Evolutionary conservation across 768 basidiomycete genomes (phyloP), one percentile per base, ranked within the genome.

Genomic region (Postia placenta): DNA sequence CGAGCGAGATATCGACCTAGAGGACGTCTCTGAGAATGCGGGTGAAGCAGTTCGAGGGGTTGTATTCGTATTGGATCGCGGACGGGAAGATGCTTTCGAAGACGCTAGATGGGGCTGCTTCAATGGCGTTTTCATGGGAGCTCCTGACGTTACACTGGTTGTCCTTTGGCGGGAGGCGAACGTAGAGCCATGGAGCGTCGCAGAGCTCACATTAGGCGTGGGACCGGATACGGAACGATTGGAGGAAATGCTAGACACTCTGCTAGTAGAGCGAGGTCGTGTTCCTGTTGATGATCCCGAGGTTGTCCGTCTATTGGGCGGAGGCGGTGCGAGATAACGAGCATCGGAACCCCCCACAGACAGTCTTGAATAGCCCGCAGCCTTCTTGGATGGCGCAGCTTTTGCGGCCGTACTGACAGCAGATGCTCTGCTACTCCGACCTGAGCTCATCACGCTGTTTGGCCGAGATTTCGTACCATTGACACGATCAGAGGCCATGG

Each of bases 131-230:
- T 61, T 60, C 7, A 69, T 62, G 38, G 70, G 27, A n/a, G 65
- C 39, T 22, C 38, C 75, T 11, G 74, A 71, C 0, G 72, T 66
- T 42, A 84, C 64, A 60, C 89, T 92, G 26, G 74, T 67, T 19
- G 88, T 90, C 19, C 90, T 77, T 58, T 92, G 90, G 25, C 90
- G 79, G n/a, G 90, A 92, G 26, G 90, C 76, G 63, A 82, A 88
- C 6, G 90, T 92, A 3, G 89, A 75, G 25, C 71, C 70, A 52
- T 76, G 74, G 17, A 87, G 44, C 17, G 68, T 46, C 5, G 55
- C 51, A 1, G 47, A 64, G 12, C 67, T 57, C 19, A 69, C 60
- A 17, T 75, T 67, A n/a, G 71, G 63, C 49, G 77, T 65, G 9
- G 86, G 81, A 23, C 87, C 87, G 19, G 89, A 89, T 15, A 82